Percentiles rank a stretch among this genome's conserved stretches.
Evolutionary conservation across 176 grass and related monocot species (phyloP).

Genomic region (Poa annua): DNA sequence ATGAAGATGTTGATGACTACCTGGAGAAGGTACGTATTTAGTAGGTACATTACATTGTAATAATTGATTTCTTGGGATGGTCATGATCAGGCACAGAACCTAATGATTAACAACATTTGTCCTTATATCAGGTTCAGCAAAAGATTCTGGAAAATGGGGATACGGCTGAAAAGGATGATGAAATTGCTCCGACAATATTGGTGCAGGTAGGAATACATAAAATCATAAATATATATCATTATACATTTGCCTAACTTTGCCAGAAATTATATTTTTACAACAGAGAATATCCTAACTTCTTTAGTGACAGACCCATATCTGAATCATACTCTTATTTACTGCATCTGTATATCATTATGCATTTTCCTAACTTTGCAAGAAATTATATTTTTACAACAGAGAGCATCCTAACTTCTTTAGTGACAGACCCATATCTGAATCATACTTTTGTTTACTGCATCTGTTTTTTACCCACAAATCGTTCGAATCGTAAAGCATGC

Average conservation of each 20-base stretch:
- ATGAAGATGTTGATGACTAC: constrained; percentile 84
- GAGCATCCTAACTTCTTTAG: neutral
- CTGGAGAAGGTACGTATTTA: constrained; percentile 73
- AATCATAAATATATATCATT: neutral
- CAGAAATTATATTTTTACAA: constrained; percentile 11
- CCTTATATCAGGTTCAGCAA: constrained; percentile 70
- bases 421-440: constrained; percentile 3
- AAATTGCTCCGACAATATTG: constrained; percentile 73
- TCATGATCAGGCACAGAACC: constrained; percentile 3
- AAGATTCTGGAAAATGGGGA: constrained; percentile 77
- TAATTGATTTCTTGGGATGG: neutral
- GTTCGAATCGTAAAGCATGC: neutral
- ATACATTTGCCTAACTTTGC: neutral
- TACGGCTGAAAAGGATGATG: constrained; percentile 56
- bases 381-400: constrained; percentile 14
- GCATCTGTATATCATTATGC: constrained; percentile 15
- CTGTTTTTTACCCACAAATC: neutral
- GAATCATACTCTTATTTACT: neutral
- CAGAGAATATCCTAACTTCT: neutral
- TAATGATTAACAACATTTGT: constrained; percentile 26
- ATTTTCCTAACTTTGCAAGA: neutral
- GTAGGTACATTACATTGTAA: constrained; percentile 24
- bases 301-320: constrained; percentile 10
- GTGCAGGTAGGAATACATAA: constrained; percentile 65
- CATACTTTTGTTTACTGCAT: neutral